Percentiles rank a stretch among this genome's conserved stretches.
These are phyloP conservation scores for Narthecium ossifragum DNA, from an alignment of 106 monocot species.

Conservation along the genomic window DNA sequence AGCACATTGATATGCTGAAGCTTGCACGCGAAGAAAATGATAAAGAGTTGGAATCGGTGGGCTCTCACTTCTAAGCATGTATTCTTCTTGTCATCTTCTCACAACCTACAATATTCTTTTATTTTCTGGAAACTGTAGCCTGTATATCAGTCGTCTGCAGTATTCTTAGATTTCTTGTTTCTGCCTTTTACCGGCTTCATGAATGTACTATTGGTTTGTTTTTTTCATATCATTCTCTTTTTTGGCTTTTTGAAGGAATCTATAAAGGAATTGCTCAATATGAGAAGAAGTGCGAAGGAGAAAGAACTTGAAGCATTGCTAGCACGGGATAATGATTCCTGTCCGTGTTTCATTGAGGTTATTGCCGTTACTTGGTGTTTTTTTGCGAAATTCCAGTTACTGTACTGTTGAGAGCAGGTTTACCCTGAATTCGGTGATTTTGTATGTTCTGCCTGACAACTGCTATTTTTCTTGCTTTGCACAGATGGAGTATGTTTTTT, in stretches of 20 bases:
- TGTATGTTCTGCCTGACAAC: no score
- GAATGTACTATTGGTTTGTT: no score
- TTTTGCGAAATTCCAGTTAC: no score
- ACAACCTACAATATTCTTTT: conserved; percentile 3
- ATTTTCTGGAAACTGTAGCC: background rate
- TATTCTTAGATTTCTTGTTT: background rate
- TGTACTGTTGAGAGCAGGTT: no score
- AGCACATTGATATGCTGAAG: conserved; percentile 89
- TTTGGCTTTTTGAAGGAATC: conserved; percentile 48
- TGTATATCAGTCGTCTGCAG: no score
- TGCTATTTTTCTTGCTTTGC: no score
- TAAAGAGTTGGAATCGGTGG: conserved; percentile 68
- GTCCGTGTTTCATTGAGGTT: conserved; percentile 96
- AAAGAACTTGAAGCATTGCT: conserved; percentile 89
- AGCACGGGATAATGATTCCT: conserved; percentile 76
- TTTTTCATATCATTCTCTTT: background rate
- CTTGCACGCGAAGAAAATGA: conserved; percentile 96
- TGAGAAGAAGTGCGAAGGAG: conserved; percentile 84
- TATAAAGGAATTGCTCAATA: conserved; percentile 50
- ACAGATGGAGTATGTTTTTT: background rate
- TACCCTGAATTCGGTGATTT: no score
- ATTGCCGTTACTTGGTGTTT: background rate
- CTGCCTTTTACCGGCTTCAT: background rate
- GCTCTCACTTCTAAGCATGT: conserved; percentile 32
- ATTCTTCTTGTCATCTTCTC: no score